Base-by-base conservation (phyloP, 345 rosid species). In the Nephelium lappaceum region DNA sequence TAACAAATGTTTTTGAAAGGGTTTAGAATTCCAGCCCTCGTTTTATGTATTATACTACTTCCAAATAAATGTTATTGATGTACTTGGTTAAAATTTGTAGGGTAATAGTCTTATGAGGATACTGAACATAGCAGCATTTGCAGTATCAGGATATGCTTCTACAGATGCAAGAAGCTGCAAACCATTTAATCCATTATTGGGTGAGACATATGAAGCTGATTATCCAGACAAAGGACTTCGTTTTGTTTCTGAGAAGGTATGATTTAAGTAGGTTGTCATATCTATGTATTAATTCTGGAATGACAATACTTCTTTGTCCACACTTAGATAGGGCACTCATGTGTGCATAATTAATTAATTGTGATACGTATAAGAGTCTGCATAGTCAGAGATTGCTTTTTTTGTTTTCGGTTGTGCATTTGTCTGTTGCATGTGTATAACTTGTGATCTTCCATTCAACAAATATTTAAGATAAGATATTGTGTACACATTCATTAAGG, bases 191-290 rank as follows among this genome's bases (percentile, higher is more conserved):
- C 85, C 85, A 11, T 61, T 83, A 25, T 53, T 83, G 38, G 85
- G 85, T 24, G 85, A 83, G 71, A 83, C 85, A 19, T 83, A 83
- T 58, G 83, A 83, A 55, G 85, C 83, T 9, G 83, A 83, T 60
- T 83, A 76, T 77, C 83, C 81, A 9, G 85, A 83, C 68, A 83
- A 83, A 77, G 85, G 85, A 43, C 53, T 83, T 38, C 71, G 81
- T 6, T 83, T 79, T 57, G 42, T 76, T 58, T 80, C 85, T 36
- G 83, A 83, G 74, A 83, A 83, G 81, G 83, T 81, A 31, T 49
- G 16, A 43, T 39, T 36, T 57, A 38, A 72, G 8, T 24, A 72
- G 60, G 8, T 19, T 53, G 31, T 24, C n/a, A n/a, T 58, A 31
- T 53, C 8, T 57, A 19, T 21, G 51, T 53, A 8, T 43, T 49